Evolutionary conservation across 768 basidiomycete genomes (phyloP).

Genomic region (Lentinus brumalis): DNA sequence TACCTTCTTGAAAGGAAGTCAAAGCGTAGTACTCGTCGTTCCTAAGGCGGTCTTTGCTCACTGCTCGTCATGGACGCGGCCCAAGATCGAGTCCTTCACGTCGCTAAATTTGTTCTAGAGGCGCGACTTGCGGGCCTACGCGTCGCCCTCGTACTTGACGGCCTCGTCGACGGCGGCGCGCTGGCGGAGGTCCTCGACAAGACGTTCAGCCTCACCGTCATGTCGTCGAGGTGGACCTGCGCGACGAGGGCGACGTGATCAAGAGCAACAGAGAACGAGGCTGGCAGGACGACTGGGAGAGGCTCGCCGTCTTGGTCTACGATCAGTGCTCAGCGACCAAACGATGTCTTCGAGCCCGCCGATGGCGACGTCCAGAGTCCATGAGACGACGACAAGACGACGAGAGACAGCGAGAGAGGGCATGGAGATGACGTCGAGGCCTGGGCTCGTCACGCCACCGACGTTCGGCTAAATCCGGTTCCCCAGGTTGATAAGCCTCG

Average conservation of each 20-base stretch:
- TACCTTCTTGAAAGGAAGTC: slow-evolving; percentile 88
- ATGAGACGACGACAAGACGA: no score
- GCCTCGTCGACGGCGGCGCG: slow-evolving; percentile 30
- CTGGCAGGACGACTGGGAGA: no score
- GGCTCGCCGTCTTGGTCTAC: no score
- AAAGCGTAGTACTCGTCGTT: slow-evolving; percentile 86
- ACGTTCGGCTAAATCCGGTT: background rate
- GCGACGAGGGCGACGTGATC: no score
- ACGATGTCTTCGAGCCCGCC: no score
- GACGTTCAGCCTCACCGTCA: slow-evolving; percentile 15
- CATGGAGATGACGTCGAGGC: background rate
- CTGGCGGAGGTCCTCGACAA: slow-evolving; percentile 23
- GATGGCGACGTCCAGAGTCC: no score
- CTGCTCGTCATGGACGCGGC: slow-evolving; percentile 68
- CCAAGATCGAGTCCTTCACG: slow-evolving; percentile 45
- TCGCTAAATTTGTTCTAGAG: slow-evolving; percentile 32
- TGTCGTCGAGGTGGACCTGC: no score
- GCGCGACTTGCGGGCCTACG: slow-evolving; percentile 38
- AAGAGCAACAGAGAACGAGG: no score
- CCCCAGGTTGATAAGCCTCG: slow-evolving; percentile 17
- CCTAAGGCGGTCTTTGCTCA: slow-evolving; percentile 52
- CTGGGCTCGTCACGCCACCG: background rate
- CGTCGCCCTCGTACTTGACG: slow-evolving; percentile 35
- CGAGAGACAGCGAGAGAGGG: no score
- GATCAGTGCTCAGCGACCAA: no score